Evolutionary conservation across 805 yeast species (phyloP).

Genomic region (Cyberlindnera misumaiensis): DNA sequence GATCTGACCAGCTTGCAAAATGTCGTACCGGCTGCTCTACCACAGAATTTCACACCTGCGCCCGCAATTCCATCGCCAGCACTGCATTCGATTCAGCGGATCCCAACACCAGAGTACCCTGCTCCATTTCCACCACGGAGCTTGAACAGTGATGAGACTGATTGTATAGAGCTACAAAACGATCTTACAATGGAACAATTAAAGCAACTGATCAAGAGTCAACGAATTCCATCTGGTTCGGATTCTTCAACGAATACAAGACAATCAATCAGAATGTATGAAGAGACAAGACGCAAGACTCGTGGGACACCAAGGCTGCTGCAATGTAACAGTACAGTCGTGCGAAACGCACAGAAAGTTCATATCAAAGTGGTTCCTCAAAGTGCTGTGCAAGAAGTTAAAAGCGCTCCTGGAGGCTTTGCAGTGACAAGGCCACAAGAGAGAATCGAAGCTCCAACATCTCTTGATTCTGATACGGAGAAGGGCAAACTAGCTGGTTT

Average conservation of each 20-base stretch:
- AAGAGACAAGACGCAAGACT: slow-evolving; percentile 19
- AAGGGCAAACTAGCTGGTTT: too few species aligned
- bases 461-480: too few species aligned
- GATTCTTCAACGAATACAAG: slow-evolving; percentile 3
- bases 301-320: slow-evolving; percentile 19
- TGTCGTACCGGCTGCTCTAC: too few species aligned
- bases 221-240: background rate
- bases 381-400: too few species aligned
- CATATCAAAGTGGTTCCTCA: too few species aligned
- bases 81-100: background rate
- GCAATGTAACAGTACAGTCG: too few species aligned
- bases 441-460: background rate
- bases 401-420: too few species aligned
- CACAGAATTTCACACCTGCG: background rate
- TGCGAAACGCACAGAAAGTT: too few species aligned
- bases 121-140: slow-evolving; percentile 14
- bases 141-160: too few species aligned
- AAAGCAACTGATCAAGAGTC: background rate
- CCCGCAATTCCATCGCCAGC: background rate
- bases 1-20: too few species aligned
- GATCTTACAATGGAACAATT: slow-evolving; percentile 1
- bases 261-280: slow-evolving; percentile 6
- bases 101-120: slow-evolving; percentile 11
- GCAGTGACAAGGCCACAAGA: too few species aligned
- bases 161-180: background rate